Percentiles rank a stretch among this genome's conserved stretches.
Conservation (phyloP, 2,329 filamentous ascomycete genomes). For the Cyphellophora attinorum region DNA sequence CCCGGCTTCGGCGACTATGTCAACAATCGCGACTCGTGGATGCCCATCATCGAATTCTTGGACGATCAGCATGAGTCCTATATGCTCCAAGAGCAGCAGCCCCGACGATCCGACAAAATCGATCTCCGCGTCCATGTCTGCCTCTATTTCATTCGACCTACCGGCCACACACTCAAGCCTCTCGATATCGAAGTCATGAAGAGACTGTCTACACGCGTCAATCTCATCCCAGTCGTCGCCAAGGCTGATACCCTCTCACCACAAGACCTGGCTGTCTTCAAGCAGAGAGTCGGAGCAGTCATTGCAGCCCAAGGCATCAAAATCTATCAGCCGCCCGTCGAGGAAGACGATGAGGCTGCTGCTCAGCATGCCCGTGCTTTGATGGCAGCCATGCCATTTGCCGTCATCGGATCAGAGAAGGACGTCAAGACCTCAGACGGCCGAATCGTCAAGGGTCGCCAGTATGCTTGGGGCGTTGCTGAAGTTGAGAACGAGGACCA, state of each 20-base stretch:
- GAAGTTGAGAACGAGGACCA: conserved; percentile 99
- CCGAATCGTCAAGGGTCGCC: conserved; percentile 95
- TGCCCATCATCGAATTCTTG: conserved; percentile 99
- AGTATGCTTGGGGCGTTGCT: conserved; percentile 98
- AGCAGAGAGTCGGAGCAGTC: conserved; percentile 85
- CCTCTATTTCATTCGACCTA: conserved; percentile 98
- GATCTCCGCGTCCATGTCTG: conserved; percentile 97
- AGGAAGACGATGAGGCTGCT: conserved; percentile 96
- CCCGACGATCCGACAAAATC: conserved; percentile 95
- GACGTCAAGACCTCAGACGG: conserved; percentile 94
- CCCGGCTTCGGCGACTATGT: conserved; percentile 99
- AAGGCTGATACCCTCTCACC: conserved; percentile 98
- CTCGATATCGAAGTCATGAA: conserved; percentile 99
- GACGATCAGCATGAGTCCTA: conserved; percentile 99
- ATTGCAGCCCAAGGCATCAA: conserved; percentile 99
- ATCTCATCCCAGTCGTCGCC: conserved; percentile 94
- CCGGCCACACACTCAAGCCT: conserved; percentile 95
- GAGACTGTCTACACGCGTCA: conserved; percentile 93
- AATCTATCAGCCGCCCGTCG: conserved; percentile 95
- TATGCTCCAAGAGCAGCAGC: conserved; percentile 99
- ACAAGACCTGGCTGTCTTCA: conserved; percentile 83
- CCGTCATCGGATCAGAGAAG: conserved; percentile 98
- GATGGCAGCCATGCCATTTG: conserved; percentile 96
- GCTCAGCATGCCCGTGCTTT: conserved; percentile 89
- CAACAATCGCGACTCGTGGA: conserved; percentile 99